Base-by-base conservation (phyloP, 148 eudicot genomes). In the Talinum fruticosum region DNA sequence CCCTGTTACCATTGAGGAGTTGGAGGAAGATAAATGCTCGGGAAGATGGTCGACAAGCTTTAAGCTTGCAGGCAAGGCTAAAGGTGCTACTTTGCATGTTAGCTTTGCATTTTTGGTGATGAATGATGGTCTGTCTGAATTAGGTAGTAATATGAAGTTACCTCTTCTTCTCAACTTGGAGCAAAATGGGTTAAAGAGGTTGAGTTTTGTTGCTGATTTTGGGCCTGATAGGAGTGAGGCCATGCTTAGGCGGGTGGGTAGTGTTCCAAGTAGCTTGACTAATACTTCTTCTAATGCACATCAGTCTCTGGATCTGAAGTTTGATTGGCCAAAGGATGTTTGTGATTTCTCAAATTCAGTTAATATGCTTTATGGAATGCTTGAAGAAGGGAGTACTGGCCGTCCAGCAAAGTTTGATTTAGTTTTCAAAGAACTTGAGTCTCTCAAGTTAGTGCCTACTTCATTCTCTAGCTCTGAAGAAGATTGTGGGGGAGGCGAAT, bases 41-140 rank as follows among this genome's bases (percentile, higher is more conserved):
- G 96, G 97, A 33, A 88, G 85, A 83, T 93, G 97, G 97, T 83
- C 92, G 4, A 90, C 97, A 7, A 88, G 96, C 69, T 91, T 88
- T 82, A 87, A 89, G 85, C 93, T 93, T 29, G 80, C 77, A 32
- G 96, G 93, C n/a, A 83, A 78, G 80, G 97, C 93, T 57, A 79
- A 81, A 79, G 97, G 90, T 26, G 97, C 96, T 64, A 82, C 83
- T 34, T 77, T 93, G 57, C 90, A 93, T 83, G 91, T 93, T 76
- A 93, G 91, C 78, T 91, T 91, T 34, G 93, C 93, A 51, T 93
- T 87, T 83, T 81, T 90, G 71, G 76, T 89, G 4, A 75, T 81
- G 47, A 86, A 75, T 72, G 84, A 84, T 82, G 78, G 79, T 53
- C 81, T 84, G 72, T 74, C 54, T 18, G 91, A 82, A 78, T 79